A percentile compares a stretch with the other conserved stretches of the same genome.
Evolutionary conservation across 2,329 filamentous ascomycete genomes (phyloP).

Genomic region (Nothophaeocryptopus gaeumannii): DNA sequence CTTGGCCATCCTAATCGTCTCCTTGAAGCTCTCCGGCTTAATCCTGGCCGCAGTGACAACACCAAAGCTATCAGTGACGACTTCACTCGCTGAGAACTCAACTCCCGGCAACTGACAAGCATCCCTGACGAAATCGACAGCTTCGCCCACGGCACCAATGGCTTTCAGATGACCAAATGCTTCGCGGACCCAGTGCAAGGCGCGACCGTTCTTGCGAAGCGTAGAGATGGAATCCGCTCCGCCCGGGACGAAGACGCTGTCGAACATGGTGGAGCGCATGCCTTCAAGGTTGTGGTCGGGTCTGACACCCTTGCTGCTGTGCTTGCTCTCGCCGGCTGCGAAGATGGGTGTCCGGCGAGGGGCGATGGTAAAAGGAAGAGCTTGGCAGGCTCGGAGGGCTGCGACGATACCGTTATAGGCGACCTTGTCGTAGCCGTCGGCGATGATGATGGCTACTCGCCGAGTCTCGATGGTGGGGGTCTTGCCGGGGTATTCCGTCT

Average conservation of each 20-base stretch:
- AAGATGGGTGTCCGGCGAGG: conserved; percentile 65
- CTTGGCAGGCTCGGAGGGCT: conserved; percentile 60
- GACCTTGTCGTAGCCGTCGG: conserved; percentile 69
- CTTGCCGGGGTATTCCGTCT: conserved; percentile 63
- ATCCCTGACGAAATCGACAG: conserved; percentile 60
- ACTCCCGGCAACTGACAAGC: conserved; percentile 47
- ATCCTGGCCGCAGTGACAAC: conserved; percentile 65
- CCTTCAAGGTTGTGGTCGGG: conserved; percentile 79
- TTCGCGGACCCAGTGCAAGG: conserved; percentile 73
- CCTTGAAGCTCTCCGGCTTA: conserved; percentile 57
- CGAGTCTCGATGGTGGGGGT: conserved; percentile 67
- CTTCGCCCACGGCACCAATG: conserved; percentile 73
- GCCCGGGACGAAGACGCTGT: conserved; percentile 73
- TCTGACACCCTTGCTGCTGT: conserved; percentile 53
- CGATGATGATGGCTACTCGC: conserved; percentile 71
- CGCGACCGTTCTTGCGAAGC: conserved; percentile 67
- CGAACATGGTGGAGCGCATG: conserved; percentile 76
- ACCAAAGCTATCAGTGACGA: conserved; percentile 67
- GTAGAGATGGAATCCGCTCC: conserved; percentile 62
- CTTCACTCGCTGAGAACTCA: conserved; percentile 47
- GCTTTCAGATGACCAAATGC: conserved; percentile 79
- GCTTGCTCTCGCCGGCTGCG: conserved; percentile 57
- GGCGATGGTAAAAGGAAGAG: conserved; percentile 70
- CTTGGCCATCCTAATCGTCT: conserved; percentile 63
- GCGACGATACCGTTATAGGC: conserved; percentile 65